Conservation (phyloP, 2,329 filamentous ascomycete genomes). For the Fusarium verticillioides region DNA sequence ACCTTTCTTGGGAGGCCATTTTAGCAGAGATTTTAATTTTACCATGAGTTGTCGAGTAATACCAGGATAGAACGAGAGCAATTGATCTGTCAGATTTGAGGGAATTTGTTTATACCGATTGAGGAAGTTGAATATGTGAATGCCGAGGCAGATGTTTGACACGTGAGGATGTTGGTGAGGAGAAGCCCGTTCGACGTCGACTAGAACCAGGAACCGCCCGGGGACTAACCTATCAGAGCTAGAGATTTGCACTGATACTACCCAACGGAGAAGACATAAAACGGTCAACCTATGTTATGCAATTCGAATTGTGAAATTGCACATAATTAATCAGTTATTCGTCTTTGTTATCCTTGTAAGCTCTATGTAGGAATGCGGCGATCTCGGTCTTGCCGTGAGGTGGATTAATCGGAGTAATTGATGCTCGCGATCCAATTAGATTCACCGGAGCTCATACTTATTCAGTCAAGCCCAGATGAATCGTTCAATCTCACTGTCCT, state of each 20-base stretch:
- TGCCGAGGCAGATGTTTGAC: slow-evolving; percentile 20
- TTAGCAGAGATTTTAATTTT: slow-evolving; percentile 34
- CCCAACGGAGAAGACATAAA: background rate
- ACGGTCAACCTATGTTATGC: background rate
- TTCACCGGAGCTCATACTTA: background rate
- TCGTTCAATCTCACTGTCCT: background rate
- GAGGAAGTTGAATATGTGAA: slow-evolving; percentile 15
- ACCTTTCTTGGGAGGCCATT: slow-evolving; percentile 25
- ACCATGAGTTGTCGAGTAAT: slow-evolving; percentile 22
- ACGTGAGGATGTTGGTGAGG: slow-evolving; percentile 20
- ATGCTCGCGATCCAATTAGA: background rate
- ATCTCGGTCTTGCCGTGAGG: background rate
- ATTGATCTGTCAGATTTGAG: slow-evolving; percentile 16
- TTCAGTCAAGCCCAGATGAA: background rate
- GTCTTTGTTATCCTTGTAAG: background rate
- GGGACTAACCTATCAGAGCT: slow-evolving; percentile 5
- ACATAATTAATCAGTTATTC: background rate
- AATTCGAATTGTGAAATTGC: background rate
- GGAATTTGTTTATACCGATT: slow-evolving; percentile 20
- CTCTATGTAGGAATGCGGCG: background rate
- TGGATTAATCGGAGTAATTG: background rate
- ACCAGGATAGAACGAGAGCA: background rate
- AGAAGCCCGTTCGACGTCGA: slow-evolving; percentile 16
- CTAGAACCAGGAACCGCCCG: background rate
- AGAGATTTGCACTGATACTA: background rate